These are phyloP conservation scores for Syncephalis plumigaleata DNA, from an alignment of 371 early-diverging fungal species.

Conservation along the genomic window DNA sequence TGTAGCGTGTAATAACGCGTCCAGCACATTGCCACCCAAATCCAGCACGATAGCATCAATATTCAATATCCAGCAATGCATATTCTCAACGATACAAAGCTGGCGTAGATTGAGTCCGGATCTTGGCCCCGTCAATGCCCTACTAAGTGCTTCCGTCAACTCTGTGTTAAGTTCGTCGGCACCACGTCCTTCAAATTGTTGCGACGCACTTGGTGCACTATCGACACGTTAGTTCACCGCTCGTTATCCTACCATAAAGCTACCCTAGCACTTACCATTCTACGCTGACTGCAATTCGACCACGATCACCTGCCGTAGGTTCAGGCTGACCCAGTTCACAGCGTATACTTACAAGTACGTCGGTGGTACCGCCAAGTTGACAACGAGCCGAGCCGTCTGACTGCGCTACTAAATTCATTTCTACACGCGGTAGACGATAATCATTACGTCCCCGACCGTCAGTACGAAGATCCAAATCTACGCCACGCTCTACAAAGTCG, in stretches of 20 bases:
- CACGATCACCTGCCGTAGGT: slow-evolving; percentile 24
- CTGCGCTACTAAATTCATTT: slow-evolving; percentile 37
- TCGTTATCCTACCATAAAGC: not conserved
- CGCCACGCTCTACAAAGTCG: slow-evolving; percentile 66
- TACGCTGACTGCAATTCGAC: slow-evolving; percentile 64
- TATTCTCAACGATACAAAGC: slow-evolving; percentile 78
- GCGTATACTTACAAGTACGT: slow-evolving; percentile 85
- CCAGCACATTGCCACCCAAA: slow-evolving; percentile 72
- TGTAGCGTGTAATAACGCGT: slow-evolving; percentile 64
- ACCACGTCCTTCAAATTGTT: slow-evolving; percentile 60
- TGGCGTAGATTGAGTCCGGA: slow-evolving; percentile 68
- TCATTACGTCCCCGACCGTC: slow-evolving; percentile 73
- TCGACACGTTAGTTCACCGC: not conserved
- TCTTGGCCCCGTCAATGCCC: slow-evolving; percentile 60
- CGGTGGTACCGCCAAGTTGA: slow-evolving; percentile 63
- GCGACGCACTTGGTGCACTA: slow-evolving; percentile 62
- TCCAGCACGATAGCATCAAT: slow-evolving; percentile 68
- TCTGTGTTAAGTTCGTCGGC: slow-evolving; percentile 71
- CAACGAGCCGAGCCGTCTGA: slow-evolving; percentile 71
- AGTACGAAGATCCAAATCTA: slow-evolving; percentile 64
- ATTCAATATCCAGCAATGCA: slow-evolving; percentile 78
- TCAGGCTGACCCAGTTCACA: slow-evolving; percentile 63
- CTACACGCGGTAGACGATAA: slow-evolving; percentile 40
- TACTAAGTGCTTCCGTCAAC: slow-evolving; percentile 57
- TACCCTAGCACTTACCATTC: slow-evolving; percentile 42